phyloP scores from a whole-genome alignment of 345 rosid genomes.

The Populus ilicifolia region DNA sequence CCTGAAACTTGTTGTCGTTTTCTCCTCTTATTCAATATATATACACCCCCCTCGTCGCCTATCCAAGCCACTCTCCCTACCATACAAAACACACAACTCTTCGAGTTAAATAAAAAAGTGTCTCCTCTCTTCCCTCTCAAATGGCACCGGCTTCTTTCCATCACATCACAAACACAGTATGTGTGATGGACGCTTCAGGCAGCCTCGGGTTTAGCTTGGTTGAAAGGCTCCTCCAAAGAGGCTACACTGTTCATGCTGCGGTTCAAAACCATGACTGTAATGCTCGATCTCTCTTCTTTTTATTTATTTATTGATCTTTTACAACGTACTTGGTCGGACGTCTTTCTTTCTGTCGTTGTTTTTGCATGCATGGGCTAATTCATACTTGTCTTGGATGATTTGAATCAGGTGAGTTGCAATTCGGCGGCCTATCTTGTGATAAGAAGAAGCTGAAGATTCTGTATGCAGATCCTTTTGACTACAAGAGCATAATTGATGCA shows the following conservation, averaged over 20 bases:
- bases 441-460: constrained; percentile 44
- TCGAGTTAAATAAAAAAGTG: not conserved
- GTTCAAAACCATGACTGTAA: constrained; percentile 38
- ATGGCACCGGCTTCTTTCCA: constrained; percentile 44
- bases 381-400: not conserved
- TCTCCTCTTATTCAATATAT: too few species aligned
- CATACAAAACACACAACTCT: not conserved
- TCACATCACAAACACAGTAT: constrained; percentile 27
- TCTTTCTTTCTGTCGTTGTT: not conserved
- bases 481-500: constrained; percentile 50
- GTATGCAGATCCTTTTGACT: constrained; percentile 54
- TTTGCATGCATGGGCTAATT: not conserved
- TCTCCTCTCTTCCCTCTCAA: not conserved
- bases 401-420: constrained; percentile 23
- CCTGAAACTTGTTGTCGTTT: too few species aligned
- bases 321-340: not conserved
- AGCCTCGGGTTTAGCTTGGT: constrained; percentile 47
- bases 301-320: not conserved
- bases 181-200: constrained; percentile 69
- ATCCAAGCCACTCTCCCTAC: too few species aligned
- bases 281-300: not conserved
- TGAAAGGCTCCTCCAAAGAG: constrained; percentile 38
- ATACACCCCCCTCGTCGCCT: too few species aligned
- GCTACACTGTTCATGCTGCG: constrained; percentile 62
- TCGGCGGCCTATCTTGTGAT: constrained; percentile 13